phyloP scores from a whole-genome alignment of 345 rosid genomes.

The Eutrema yunnanense region DNA sequence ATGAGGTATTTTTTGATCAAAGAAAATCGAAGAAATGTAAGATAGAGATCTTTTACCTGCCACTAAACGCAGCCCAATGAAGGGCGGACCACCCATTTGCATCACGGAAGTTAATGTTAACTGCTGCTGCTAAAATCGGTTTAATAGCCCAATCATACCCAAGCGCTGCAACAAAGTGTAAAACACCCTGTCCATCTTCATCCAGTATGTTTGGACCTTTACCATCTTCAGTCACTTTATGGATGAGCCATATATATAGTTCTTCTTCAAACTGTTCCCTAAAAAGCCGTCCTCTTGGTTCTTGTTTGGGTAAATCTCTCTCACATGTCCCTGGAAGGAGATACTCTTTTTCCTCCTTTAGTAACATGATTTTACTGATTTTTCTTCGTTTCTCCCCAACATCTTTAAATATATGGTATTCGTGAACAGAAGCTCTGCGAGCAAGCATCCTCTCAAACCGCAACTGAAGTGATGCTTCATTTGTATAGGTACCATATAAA shows the following conservation, averaged over 20 bases:
- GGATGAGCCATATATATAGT: constrained; percentile 72
- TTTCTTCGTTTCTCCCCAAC: constrained; percentile 43
- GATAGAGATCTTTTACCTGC: constrained; percentile 56
- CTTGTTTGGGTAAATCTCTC: constrained; percentile 29
- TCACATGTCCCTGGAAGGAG: constrained; percentile 29
- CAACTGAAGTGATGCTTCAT: constrained; percentile 43
- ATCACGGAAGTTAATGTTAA: constrained; percentile 87
- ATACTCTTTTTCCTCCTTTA: constrained; percentile 70
- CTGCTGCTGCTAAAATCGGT: constrained; percentile 64
- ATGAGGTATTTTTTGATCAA: neutral
- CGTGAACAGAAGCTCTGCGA: constrained; percentile 26
- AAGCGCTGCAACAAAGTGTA: constrained; percentile 81
- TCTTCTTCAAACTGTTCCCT: constrained; percentile 55
- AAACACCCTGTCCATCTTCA: constrained; percentile 69
- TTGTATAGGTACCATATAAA: constrained; percentile 33
- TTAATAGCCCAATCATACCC: constrained; percentile 85
- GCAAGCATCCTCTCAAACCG: constrained; percentile 56
- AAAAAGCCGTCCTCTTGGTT: constrained; percentile 32
- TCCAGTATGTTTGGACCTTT: constrained; percentile 68
- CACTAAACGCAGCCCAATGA: constrained; percentile 93
- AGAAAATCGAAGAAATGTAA: neutral
- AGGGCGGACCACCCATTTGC: constrained; percentile 92
- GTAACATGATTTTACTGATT: constrained; percentile 47
- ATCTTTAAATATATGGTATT: constrained; percentile 33
- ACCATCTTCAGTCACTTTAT: constrained; percentile 63